Evolutionary conservation across 2,329 filamentous ascomycete species (phyloP), one percentile per base, ranked within the genome.

Genomic region (Albifimbria verrucaria): DNA sequence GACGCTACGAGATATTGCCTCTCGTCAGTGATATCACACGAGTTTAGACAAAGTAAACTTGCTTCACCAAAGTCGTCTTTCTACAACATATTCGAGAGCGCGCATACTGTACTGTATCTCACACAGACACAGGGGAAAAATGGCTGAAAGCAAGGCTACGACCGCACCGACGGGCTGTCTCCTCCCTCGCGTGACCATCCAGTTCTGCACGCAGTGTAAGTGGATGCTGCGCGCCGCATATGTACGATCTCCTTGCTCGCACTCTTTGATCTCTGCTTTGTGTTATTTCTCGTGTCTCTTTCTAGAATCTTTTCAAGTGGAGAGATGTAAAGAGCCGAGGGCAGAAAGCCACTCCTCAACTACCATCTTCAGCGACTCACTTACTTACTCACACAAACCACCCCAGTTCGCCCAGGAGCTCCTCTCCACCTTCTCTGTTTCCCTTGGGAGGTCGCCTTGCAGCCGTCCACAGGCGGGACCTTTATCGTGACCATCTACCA

Each of bases 151-250:
- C 46, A 25, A 7, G 25, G 15, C 46, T 5, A 9, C 25, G n/a
- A 20, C 6, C 11, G 51, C 44, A 17, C 26, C 54, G 15, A 47
- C 53, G 15, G 50, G 42, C 24, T 56, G 52, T 51, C 55, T 61
- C 32, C 62, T 70, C 11, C 92, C 92, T 3, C 84, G 91, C 45
- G 80, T 97, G 50, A 86, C 87, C n/a, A 96, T 97, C 65, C 84
- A 88, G 60, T 97, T 90, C 74, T 97, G 92, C 75, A 96, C 90
- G 1, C 91, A 96, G 73, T 97, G 92, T 72, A 89, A 90, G 74
- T 96, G 92, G 91, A 90, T 94, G 82, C 75, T 95, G 11, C 77
- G 91, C 55, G 90, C 91, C 32, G 89, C 90, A 60, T 96, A 94
- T 71, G 90, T 93, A 81, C 61, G 81, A 72, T 44, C 44, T 26